Evolutionary conservation across 345 rosid species (phyloP).

Genomic region (Brassica rapa): DNA sequence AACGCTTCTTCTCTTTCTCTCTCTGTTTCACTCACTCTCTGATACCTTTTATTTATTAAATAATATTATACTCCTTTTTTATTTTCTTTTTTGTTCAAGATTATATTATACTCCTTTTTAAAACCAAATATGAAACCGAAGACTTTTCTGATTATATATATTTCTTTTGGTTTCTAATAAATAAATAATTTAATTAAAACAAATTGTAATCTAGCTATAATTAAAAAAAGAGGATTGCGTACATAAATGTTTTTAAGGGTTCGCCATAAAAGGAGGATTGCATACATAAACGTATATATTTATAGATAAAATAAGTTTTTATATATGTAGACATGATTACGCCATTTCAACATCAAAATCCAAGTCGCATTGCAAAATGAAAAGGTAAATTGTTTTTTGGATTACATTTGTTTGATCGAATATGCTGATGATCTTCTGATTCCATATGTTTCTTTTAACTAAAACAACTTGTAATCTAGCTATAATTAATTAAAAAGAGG

Average conservation of each 20-base stretch:
- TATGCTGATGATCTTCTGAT: neutral
- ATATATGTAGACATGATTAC: neutral
- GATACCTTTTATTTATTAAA: constrained; percentile 3
- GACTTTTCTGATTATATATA: constrained; percentile 4
- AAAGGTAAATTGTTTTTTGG: neutral
- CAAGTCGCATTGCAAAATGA: neutral
- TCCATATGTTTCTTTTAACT: constrained; percentile 2
- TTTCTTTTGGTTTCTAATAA: constrained; percentile 2
- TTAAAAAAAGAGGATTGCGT: constrained; percentile 11
- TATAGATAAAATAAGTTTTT: neutral
- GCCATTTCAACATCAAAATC: neutral
- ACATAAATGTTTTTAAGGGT: no score
- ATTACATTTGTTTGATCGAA: constrained; percentile 11
- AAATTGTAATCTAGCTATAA: constrained; percentile 16
- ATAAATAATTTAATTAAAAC: constrained; percentile 2
- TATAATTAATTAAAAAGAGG: neutral
- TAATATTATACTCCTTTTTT: neutral
- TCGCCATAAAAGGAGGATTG: no score
- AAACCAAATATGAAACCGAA: constrained; percentile 33
- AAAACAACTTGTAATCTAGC: neutral
- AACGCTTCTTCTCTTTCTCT: constrained; percentile 32
- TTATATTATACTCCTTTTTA: neutral
- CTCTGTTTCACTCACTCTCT: constrained; percentile 28
- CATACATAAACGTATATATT: neutral
- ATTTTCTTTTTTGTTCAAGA: no score